Evolutionary conservation across 1,284 basidiomycete species (phyloP), one percentile per base, ranked within the genome.

Genomic region (Ceratobasidium papillatum): DNA sequence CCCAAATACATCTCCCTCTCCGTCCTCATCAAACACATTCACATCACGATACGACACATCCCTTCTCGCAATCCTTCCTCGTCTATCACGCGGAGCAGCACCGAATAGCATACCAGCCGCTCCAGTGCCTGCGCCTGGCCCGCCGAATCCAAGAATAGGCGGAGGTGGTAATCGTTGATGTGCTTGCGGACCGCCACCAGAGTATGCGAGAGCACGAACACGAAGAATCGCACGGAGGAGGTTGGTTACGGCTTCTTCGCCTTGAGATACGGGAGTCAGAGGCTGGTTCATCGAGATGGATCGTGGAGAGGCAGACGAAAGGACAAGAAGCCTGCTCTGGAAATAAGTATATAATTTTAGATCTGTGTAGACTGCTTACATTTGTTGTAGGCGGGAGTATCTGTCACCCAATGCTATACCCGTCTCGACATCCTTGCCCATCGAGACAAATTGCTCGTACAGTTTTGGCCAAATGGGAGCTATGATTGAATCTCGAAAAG

Each of bases 401-500:
- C 89, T 86, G 74, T 87, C 87, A 2, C 85, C 83, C 25, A 83
- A 81, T 22, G 75, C 75, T 11, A 34, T 66, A 12, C 72, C 75
- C n/a, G 72, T 52, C 17, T 52, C 74, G 30, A 59, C 72, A 19
- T 74, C 76, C 41, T 77, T 75, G 7, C 74, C 74, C 54, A 84
- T 81, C 69, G 84, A 80, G 27, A 85, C 85, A 36, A 93, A 83
- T 12, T 88, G 85, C 1, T 84, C 80, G 68, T 89, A 85, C 11
- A 94, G 82, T 2, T 87, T 84, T 61, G 85, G 79, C 71, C 84
- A 87, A n/a, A 90, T 82, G 0, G 91, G 91, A 14, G 91, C 84
- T 51, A 94, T 87, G 73, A 94, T 88, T 73, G 86, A 87, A 82
- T 96, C 94, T 12, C 95, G 88, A 81, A 96, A 96, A 3, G 90